Evolutionary conservation across 2,329 filamentous ascomycete species (phyloP).

Genomic region (Phialophora chinensis): DNA sequence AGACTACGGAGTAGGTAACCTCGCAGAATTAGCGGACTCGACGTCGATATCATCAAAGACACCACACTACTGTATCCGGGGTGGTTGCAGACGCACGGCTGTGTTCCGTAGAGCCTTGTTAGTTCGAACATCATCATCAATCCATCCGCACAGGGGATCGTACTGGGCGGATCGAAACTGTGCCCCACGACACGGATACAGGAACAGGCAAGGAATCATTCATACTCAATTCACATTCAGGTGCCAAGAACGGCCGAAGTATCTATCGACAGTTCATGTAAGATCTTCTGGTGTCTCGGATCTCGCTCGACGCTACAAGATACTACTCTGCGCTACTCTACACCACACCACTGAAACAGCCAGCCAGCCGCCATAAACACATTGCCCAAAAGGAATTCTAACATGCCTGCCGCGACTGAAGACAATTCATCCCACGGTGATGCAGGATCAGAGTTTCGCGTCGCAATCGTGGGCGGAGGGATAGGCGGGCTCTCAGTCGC

Average conservation of each 20-base stretch:
- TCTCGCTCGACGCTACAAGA: too few relatives aligned
- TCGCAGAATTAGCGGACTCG: too few relatives aligned
- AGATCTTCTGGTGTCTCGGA: not conserved
- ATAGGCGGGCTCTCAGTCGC: conserved; percentile 17
- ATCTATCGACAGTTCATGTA: not conserved
- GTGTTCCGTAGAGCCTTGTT: too few relatives aligned
- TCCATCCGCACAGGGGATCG: too few relatives aligned
- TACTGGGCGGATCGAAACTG: too few relatives aligned
- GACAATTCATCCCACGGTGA: not conserved
- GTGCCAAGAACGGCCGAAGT: not conserved
- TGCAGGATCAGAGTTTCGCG: conserved; percentile 3
- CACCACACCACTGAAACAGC: not conserved
- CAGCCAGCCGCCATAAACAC: not conserved
- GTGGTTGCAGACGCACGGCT: too few relatives aligned
- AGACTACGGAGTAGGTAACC: too few relatives aligned
- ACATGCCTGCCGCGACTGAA: conserved; percentile 11
- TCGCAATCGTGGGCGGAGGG: conserved; percentile 15
- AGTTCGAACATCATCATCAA: too few relatives aligned
- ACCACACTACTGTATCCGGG: too few relatives aligned
- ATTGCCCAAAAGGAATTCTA: not conserved
- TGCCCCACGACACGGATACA: not conserved
- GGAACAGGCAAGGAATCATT: not conserved
- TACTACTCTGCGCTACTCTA: too few relatives aligned
- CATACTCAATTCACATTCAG: not conserved
- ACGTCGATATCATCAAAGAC: too few relatives aligned